phyloP scores from a whole-genome alignment of 225 moss, liverwort and hornwort species.

The Polytrichum commune region DNA sequence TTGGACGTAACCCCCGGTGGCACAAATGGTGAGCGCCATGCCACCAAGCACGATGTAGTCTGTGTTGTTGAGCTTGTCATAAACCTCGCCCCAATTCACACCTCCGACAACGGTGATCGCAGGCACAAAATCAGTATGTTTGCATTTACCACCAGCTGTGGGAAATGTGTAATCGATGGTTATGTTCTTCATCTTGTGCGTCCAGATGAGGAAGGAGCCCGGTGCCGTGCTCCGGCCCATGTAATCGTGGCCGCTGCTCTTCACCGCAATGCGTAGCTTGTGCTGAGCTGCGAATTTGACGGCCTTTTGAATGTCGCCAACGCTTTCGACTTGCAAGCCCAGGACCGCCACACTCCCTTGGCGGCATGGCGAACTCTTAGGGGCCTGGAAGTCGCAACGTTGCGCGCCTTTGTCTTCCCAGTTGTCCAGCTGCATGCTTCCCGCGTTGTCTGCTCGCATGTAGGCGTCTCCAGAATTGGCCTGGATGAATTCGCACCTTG shows the following conservation, averaged over 20 bases:
- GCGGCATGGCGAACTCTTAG: neutral
- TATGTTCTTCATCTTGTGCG: slow-evolving; percentile 7
- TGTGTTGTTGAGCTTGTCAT: slow-evolving; percentile 23
- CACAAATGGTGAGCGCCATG: slow-evolving; percentile 31
- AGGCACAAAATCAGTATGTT: neutral
- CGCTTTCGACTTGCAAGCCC: neutral
- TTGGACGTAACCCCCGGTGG: slow-evolving; percentile 15
- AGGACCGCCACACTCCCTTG: slow-evolving; percentile 7
- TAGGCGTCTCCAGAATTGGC: neutral
- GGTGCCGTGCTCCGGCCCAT: slow-evolving; percentile 3
- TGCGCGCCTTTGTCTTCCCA: slow-evolving; percentile 2
- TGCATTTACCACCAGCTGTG: neutral
- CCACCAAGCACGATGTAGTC: slow-evolving; percentile 28
- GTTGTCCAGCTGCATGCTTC: slow-evolving; percentile 2
- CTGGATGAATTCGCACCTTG: neutral
- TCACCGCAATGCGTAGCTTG: slow-evolving; percentile 5
- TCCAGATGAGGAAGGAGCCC: slow-evolving; percentile 7
- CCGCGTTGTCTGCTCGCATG: slow-evolving; percentile 5
- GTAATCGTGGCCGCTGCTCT: slow-evolving; percentile 9
- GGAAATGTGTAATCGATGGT: neutral
- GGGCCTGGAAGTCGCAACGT: neutral
- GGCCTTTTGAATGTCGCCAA: slow-evolving; percentile 1
- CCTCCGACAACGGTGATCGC: slow-evolving; percentile 33
- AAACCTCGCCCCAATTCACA: slow-evolving; percentile 41
- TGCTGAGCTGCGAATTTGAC: neutral